Evolutionary conservation across 2,329 filamentous ascomycete genomes (phyloP), one percentile per base, ranked within the genome.

Genomic region (Albophoma yamanashiensis): DNA sequence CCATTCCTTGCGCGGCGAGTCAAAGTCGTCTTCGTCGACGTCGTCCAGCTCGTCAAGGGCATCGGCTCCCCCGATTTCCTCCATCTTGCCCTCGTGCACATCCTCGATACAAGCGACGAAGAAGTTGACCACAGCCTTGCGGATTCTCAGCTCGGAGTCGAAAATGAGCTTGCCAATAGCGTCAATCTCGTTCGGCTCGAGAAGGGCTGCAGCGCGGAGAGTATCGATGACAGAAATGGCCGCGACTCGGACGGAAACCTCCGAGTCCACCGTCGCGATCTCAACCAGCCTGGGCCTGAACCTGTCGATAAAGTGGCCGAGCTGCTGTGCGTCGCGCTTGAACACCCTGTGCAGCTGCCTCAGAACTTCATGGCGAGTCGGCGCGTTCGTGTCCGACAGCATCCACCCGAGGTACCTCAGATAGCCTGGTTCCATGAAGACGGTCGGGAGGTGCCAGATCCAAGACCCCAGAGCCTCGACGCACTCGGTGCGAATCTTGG

Each of bases 351-450:
- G 81, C 17, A 99, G 79, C 72, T 97, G 92, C 68, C 87, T 90
- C 50, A 99, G 76, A 2, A 95, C 91, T 71, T 96, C 92, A n/a
- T 88, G 82, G 59, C 94, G 85, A 27, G 91, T 92, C 11, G 85
- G 76, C 1, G 87, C 80, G 62, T 87, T 82, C 4, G 86, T 82
- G 70, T 99, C 94, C 5, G 92, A 96, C 38, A 99, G 80, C 69
- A 96, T 87, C 94, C 94, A 99, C 58, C 94, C 94, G 7, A 99
- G 80, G 69, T 99, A 99, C 62, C 94, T 87, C 57, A 99, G 78
- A 74, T 96, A 96, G 66, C 88, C 83, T 1, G 91, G 91, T 65
- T 97, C 90, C 72, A 97, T 91, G 75, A 96, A 99, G 55, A 90
- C 83, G 55, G 91, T 91, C 2, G 92, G 91, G 58, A 96, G 85